Base-by-base conservation (phyloP, 495 filamentous ascomycete species). In the Podospora bellae-mahoneyi region DNA sequence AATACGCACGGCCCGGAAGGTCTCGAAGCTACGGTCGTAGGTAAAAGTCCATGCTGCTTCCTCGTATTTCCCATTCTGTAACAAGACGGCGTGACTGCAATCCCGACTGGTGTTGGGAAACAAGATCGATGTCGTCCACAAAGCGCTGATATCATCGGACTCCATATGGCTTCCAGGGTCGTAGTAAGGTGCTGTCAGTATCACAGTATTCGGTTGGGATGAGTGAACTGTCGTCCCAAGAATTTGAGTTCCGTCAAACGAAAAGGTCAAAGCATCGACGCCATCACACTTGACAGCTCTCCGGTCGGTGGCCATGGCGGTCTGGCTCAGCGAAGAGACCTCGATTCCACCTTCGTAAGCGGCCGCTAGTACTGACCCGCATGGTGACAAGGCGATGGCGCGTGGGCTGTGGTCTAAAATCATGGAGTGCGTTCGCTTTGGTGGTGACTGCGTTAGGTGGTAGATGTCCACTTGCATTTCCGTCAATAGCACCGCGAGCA, bases 101-200 rank as follows among this genome's bases (percentile, higher is more conserved):
- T 90, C 88, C 54, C 85, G 84, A 64, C 88, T 92, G 20, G 85
- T 88, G 65, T 93, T 90, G 0, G 92, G 92, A 62, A 96, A 96
- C 0, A 96, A 80, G 30, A 96, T 93, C 55, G 94, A 93, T 1
- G 92, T 93, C 57, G 92, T 96, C 92, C 92, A 96, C 73, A 94
- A 83, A 6, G 88, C 88, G 73, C 89, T 91, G 54, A 94, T 84
- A 64, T 88, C 83, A 68, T 92, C 89, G 59, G 86, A 82, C 10
- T 87, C 86, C 66, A 87, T 75, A 59, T 84, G 82, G 58, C 76
- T 80, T 1, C 82, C 84, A 18, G 84, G 85, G 66, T 87, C 85
- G 72, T 92, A 92, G 73, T 93, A 94, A 10, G 92, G 92, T 5
- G 91, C 92, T 0, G 90, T 91, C 18, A 96, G 83, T 66, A 92